These are phyloP conservation scores for Eimeria maxima DNA, from an alignment of 169 alveolate species.

Conservation along the genomic window DNA sequence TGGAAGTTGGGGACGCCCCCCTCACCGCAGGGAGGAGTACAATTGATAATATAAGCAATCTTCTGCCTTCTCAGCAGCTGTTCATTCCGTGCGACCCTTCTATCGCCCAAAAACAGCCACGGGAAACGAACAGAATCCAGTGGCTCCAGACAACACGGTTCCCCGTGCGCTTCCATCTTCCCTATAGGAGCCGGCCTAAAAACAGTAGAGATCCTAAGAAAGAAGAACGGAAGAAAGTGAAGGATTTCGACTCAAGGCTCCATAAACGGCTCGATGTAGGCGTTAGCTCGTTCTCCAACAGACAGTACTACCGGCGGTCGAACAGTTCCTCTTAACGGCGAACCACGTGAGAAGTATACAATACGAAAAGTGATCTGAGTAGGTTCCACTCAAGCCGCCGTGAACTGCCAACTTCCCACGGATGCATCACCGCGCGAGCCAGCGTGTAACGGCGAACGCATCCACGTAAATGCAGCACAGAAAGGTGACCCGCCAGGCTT, in stretches of 20 bases:
- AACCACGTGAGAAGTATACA: neutral
- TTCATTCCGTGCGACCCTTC: slow-evolving; percentile 77
- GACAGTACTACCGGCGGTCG: neutral
- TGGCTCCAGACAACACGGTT: slow-evolving; percentile 47
- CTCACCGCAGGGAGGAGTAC: slow-evolving; percentile 81
- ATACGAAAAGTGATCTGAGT: neutral
- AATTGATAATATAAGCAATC: slow-evolving; percentile 81
- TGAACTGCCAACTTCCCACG: neutral
- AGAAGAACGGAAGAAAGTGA: neutral
- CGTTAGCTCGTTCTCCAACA: neutral
- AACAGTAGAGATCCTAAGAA: neutral
- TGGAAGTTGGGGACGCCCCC: slow-evolving; percentile 85
- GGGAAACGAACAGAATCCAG: slow-evolving; percentile 79
- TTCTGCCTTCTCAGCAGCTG: slow-evolving; percentile 59
- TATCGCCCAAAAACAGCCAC: slow-evolving; percentile 85
- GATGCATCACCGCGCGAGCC: neutral
- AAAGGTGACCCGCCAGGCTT: neutral
- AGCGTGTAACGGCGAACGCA: neutral
- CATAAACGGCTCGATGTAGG: neutral
- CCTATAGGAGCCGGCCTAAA: neutral
- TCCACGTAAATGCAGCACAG: neutral
- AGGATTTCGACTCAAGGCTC: neutral
- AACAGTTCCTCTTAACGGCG: neutral
- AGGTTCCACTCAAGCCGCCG: neutral
- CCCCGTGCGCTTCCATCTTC: slow-evolving; percentile 11